These are phyloP conservation scores for Exsudoporus floridanus DNA, from an alignment of 1,284 basidiomycete species.

Conservation along the genomic window DNA sequence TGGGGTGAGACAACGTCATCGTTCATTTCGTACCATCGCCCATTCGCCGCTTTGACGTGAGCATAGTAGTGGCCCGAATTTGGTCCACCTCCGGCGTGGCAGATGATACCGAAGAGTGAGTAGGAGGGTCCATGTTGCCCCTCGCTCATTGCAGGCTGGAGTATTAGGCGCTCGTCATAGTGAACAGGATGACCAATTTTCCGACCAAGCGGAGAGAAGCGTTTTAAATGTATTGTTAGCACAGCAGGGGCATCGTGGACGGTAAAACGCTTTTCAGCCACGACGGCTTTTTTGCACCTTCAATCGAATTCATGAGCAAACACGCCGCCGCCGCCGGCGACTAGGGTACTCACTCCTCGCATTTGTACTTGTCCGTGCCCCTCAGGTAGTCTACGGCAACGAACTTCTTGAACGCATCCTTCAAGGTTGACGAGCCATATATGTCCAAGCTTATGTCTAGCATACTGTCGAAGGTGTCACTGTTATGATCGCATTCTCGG, in stretches of 20 bases:
- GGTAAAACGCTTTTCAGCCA: constrained; percentile 86
- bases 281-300: constrained; percentile 87
- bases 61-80: constrained; percentile 97
- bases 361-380: constrained; percentile 96
- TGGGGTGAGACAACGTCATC: constrained; percentile 73
- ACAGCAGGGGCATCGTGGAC: constrained; percentile 86
- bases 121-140: constrained; percentile 78
- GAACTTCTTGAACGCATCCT: constrained; percentile 81
- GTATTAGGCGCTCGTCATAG: constrained; percentile 78
- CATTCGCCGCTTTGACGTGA: constrained; percentile 72
- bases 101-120: constrained; percentile 88
- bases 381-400: constrained; percentile 80
- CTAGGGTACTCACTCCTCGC: constrained; percentile 79
- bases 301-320: constrained; percentile 8
- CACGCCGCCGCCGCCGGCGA: background rate
- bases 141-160: constrained; percentile 84
- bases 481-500: constrained; percentile 78
- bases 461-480: constrained; percentile 96
- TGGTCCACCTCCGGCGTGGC: constrained; percentile 89
- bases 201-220: constrained; percentile 87
- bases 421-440: constrained; percentile 59
- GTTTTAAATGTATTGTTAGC: constrained; percentile 96
- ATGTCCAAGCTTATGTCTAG: constrained; percentile 93
- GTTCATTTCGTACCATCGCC: constrained; percentile 91
- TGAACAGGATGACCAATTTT: constrained; percentile 80